Base-by-base conservation (phyloP, 495 filamentous ascomycete species). In the Parathielavia hyrcaniae region DNA sequence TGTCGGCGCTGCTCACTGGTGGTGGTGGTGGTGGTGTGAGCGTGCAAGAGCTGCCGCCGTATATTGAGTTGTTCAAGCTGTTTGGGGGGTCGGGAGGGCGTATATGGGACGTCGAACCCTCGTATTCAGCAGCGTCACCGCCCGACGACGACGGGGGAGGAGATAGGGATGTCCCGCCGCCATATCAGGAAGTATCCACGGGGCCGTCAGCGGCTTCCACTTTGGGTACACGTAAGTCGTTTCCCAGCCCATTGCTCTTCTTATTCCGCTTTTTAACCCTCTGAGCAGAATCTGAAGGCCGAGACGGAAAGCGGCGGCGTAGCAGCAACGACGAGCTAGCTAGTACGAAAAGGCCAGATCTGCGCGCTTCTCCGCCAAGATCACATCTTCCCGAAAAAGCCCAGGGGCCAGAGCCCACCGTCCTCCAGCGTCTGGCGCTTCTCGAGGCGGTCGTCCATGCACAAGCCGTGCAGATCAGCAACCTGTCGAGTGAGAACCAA, bases 381-480 rank as follows among this genome's bases (percentile, higher is more conserved):
- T n/a, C 13, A 17, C 40, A 43, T n/a, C 40, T 43, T 43, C 40
- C 40, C 40, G 40, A 43, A 10, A 43, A 43, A n/a, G 40, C 16
- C 14, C 40, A 43, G 40, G 17, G 13, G 16, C 40, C 40, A n/a
- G 40, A 43, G n/a, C 7, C n/a, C 16, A 2, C 40, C 40, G 16
- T 43, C 40, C n/a, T 43, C 13, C 40, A 43, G 16, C 40, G 40
- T 43, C 40, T 43, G n/a, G 40, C 40, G 40, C 40, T 43, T 19
- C 40, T 43, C 4, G 40, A 43, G 40, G 40, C 40, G 17, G 13
- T 43, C 40, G 40, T 43, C 40, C 40, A 43, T 43, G 40, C 40
- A 6, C 40, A 43, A 43, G 40, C 40, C n/a, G 40, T 43, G 40
- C 40, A 43, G 40, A 43, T 43, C 40, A 43, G 40, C 40, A 43